These are phyloP conservation scores for Brasilioporus rufonigricans DNA, from an alignment of 768 basidiomycete genomes.

Conservation along the genomic window DNA sequence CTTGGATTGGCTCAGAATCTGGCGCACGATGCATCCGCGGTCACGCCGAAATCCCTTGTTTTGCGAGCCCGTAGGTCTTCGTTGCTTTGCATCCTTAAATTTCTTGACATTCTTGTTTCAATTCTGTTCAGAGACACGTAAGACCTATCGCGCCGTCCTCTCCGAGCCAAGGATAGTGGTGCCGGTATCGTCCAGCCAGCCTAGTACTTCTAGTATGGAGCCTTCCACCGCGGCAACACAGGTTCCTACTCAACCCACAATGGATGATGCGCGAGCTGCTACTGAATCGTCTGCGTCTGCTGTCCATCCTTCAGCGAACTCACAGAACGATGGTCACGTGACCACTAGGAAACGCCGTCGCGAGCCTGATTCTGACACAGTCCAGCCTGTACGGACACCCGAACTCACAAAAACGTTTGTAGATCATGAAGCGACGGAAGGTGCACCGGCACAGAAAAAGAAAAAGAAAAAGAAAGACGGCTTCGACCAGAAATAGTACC, in stretches of 20 bases:
- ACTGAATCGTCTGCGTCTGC: not conserved
- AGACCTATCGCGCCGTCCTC: constrained; percentile 75
- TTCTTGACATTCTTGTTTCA: not conserved
- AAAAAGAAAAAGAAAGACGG: constrained; percentile 18
- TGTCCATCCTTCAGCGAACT: not conserved
- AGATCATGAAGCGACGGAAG: not conserved
- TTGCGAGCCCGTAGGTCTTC: constrained; percentile 66
- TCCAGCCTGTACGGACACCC: not conserved
- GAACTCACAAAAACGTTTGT: not conserved
- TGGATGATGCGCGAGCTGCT: not conserved
- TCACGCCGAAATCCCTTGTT: constrained; percentile 61
- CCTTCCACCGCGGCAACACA: not conserved
- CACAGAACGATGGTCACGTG: not conserved
- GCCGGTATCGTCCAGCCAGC: constrained; percentile 29
- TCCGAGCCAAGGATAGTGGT: constrained; percentile 72
- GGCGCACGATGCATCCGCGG: constrained; percentile 61
- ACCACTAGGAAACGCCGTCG: constrained; percentile 22
- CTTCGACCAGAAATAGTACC: not conserved
- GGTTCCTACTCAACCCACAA: not conserved
- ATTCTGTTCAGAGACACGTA: constrained; percentile 63
- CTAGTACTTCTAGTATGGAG: too few relatives aligned
- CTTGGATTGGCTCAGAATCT: constrained; percentile 68
- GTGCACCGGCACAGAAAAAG: constrained; percentile 20
- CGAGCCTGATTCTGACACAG: constrained; percentile 13
- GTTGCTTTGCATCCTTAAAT: not conserved